phyloP scores from a whole-genome alignment of 208 protist genomes.

The Leishmania amazonensis region DNA sequence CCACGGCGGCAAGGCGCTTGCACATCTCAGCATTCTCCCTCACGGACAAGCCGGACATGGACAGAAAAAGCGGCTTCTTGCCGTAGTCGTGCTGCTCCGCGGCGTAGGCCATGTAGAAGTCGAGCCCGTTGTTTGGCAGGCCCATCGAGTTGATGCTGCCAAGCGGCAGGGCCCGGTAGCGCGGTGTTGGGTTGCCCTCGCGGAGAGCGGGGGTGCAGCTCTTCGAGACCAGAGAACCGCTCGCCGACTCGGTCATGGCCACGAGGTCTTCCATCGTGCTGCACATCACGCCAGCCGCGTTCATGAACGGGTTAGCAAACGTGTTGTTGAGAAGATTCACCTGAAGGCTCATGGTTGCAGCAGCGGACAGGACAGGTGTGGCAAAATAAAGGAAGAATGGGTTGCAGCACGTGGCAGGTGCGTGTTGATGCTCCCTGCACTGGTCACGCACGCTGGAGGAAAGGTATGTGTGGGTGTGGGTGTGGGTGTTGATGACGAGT shows the following conservation, averaged over 20 bases:
- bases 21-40: conserved; percentile 84
- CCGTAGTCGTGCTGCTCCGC: conserved; percentile 54
- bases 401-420: neutral
- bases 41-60: conserved; percentile 79
- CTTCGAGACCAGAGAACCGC: conserved; percentile 84
- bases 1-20: conserved; percentile 44
- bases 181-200: conserved; percentile 83
- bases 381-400: neutral
- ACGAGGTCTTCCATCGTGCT: conserved; percentile 63
- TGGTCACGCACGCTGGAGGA: neutral
- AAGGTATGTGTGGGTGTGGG: neutral
- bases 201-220: conserved; percentile 74
- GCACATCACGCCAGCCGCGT: conserved; percentile 85
- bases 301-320: conserved; percentile 90
- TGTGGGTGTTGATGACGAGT: neutral
- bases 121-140: conserved; percentile 84
- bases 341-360: conserved; percentile 62
- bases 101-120: conserved; percentile 78
- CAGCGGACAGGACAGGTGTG: neutral
- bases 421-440: neutral
- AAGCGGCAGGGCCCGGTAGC: conserved; percentile 67
- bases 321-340: conserved; percentile 55
- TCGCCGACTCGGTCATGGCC: conserved; percentile 54
- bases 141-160: conserved; percentile 92
- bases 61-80: conserved; percentile 85